phyloP scores from a whole-genome alignment of 306 rosid genomes.

The Malus sieversii region DNA sequence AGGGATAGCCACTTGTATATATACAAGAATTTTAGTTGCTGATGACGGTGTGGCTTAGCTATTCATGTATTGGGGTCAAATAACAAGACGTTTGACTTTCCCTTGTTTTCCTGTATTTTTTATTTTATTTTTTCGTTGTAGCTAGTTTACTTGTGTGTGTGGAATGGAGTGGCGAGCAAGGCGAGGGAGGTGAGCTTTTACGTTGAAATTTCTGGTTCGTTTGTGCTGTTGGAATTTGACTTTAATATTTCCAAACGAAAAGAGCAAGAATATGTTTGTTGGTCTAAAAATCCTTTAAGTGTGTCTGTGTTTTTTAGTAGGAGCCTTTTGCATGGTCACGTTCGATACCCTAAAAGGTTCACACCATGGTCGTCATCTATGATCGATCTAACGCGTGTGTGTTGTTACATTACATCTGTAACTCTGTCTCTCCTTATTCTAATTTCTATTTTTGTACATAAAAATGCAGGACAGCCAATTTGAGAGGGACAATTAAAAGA shows the following conservation, averaged over 20 bases:
- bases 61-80: constrained; percentile 24
- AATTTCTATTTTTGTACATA: neutral
- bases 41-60: constrained; percentile 35
- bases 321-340: neutral
- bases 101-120: neutral
- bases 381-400: constrained; percentile 4
- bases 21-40: neutral
- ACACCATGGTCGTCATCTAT: neutral
- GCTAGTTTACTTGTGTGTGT: constrained; percentile 10
- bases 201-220: constrained; percentile 13
- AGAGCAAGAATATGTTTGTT: neutral
- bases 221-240: constrained; percentile 38
- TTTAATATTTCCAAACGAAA: neutral
- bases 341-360: neutral
- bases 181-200: neutral
- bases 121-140: neutral
- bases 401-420: constrained; percentile 11
- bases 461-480: constrained; percentile 8
- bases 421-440: neutral
- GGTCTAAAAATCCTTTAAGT: neutral
- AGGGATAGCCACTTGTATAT: constrained; percentile 7
- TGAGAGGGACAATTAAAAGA: neutral
- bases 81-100: constrained; percentile 38
- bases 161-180: neutral
- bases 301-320: neutral